Percentiles rank a stretch among this genome's conserved stretches.
phyloP scores from a whole-genome alignment of 225 moss, liverwort and hornwort species.

The Rhytidiadelphus loreus region DNA sequence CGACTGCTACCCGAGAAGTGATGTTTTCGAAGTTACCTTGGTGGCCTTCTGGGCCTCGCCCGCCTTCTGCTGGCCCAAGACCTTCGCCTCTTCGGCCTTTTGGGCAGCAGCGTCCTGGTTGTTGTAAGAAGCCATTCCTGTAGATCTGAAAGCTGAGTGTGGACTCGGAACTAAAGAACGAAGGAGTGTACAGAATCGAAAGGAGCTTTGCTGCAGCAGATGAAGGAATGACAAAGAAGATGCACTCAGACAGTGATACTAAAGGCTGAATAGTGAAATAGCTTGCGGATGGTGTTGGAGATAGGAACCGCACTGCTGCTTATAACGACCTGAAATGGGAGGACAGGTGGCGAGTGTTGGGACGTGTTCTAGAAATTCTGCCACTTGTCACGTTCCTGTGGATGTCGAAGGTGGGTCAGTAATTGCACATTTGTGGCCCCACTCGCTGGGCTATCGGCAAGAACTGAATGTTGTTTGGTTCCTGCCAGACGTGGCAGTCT shows the following conservation, averaged over 20 bases:
- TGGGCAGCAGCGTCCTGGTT: background rate
- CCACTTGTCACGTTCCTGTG: background rate
- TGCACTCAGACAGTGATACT: too few relatives aligned
- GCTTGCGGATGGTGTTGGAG: accelerated
- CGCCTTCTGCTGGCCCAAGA: background rate
- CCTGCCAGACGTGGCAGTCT: background rate
- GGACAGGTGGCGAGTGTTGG: background rate
- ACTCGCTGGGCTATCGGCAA: background rate
- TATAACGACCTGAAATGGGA: background rate
- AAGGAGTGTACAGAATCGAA: background rate
- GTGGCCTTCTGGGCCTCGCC: background rate
- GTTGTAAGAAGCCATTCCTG: background rate
- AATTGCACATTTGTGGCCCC: background rate
- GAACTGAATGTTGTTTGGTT: background rate
- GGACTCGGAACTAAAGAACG: too few relatives aligned
- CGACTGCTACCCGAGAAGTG: background rate
- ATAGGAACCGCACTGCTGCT: accelerated
- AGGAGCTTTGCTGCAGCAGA: too few relatives aligned
- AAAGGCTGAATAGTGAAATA: background rate
- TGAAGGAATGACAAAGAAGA: background rate
- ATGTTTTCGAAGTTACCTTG: background rate
- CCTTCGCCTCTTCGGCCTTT: background rate
- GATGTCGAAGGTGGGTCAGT: background rate
- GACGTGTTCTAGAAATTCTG: background rate
- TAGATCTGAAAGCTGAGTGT: too few relatives aligned